Conservation (phyloP, 139 green algal species). For the Micromonas pusilla region DNA sequence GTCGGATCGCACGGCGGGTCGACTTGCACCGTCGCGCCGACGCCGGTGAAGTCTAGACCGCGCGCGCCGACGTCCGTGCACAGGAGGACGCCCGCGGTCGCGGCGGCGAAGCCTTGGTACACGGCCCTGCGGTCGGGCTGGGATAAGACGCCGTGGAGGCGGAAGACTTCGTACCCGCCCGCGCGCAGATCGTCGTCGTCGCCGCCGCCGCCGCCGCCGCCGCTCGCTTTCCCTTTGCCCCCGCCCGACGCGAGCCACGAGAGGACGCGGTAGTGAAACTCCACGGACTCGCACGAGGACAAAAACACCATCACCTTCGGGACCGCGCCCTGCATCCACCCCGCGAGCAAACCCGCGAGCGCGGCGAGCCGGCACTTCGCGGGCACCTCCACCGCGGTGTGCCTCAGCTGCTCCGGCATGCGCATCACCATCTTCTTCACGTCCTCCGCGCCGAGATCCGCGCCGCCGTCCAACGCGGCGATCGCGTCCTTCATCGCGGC, state of each 20-base stretch:
- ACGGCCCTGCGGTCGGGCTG: conserved; percentile 61
- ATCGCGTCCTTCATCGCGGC: conserved; percentile 22
- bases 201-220: background rate
- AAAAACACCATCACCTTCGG: conserved; percentile 88
- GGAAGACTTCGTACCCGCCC: conserved; percentile 7
- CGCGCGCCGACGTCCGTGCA: conserved; percentile 60
- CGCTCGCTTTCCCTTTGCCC: conserved; percentile 15
- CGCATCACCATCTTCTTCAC: conserved; percentile 3
- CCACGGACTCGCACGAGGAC: conserved; percentile 78
- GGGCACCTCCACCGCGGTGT: conserved; percentile 12
- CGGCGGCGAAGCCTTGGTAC: conserved; percentile 63
- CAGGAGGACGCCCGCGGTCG: conserved; percentile 59
- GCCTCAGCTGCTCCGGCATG: conserved; percentile 13
- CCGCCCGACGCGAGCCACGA: conserved; percentile 11
- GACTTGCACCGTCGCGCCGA: conserved; percentile 86
- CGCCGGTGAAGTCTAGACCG: conserved; percentile 81
- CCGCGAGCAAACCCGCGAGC: conserved; percentile 20
- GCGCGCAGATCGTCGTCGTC: background rate
- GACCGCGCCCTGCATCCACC: conserved; percentile 6
- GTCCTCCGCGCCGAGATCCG: conserved; percentile 12
- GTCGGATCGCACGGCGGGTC: conserved; percentile 73
- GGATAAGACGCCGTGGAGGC: conserved; percentile 23
- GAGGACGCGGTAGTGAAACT: conserved; percentile 50
- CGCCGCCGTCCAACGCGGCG: background rate
- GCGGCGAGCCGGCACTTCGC: conserved; percentile 8